A percentile compares a stretch with the other conserved stretches of the same genome.
Conservation (phyloP, 148 eudicot genomes). For the Vaccinium vitisidaea region DNA sequence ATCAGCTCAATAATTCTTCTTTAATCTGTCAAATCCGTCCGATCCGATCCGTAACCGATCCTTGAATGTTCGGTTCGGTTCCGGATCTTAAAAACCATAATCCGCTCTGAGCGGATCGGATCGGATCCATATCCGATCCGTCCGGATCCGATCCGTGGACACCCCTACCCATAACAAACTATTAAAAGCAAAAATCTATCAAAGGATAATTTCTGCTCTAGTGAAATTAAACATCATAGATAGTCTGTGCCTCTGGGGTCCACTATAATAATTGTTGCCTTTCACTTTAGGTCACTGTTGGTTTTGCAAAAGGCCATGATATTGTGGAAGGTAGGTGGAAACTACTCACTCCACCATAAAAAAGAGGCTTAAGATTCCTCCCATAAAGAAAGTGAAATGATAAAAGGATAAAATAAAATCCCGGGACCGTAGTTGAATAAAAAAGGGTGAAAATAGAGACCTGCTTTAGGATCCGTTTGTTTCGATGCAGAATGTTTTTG, state of each 20-base stretch:
- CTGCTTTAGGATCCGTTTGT: not conserved
- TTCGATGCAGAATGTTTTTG: not conserved
- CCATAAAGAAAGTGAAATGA: not conserved
- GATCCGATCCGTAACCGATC: no score
- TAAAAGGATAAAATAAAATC: not conserved
- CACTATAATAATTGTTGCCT: constrained; percentile 2
- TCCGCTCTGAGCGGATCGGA: no score
- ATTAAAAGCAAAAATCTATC: not conserved
- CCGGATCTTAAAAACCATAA: no score
- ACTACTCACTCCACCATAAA: not conserved
- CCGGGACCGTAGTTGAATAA: not conserved
- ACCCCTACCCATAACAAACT: not conserved
- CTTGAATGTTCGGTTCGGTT: no score
- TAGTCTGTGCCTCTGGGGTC: not conserved
- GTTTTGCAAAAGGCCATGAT: not conserved
- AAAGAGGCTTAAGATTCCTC: not conserved
- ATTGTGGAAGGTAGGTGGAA: not conserved
- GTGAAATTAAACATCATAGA: not conserved
- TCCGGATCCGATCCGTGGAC: no score
- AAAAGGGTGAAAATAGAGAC: not conserved
- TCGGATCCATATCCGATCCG: no score
- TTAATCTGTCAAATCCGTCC: no score
- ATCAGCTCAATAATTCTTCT: no score
- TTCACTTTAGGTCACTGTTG: not conserved
- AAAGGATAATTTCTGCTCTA: not conserved